Evolutionary conservation across 139 green algal species (phyloP).

Genomic region (Closterium sp.): DNA sequence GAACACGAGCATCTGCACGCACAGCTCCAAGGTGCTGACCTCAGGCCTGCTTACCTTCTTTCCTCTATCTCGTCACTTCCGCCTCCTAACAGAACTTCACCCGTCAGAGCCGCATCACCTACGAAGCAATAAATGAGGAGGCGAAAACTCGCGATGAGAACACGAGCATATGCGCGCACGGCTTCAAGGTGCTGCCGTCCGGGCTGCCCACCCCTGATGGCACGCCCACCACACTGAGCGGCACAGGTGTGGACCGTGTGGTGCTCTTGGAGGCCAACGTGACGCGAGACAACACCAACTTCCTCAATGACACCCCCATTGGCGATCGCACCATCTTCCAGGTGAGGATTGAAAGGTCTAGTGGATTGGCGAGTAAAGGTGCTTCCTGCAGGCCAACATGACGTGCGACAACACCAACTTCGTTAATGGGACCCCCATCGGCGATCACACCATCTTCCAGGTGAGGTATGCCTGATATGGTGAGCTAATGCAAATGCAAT

Average conservation of each 20-base stretch:
- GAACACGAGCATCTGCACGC: slow-evolving; percentile 52
- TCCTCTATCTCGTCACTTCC: background rate
- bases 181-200: slow-evolving; percentile 19
- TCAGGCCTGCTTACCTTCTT: slow-evolving; percentile 40
- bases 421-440: no score
- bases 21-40: slow-evolving; percentile 26
- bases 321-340: slow-evolving; percentile 69
- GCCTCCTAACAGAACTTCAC: slow-evolving; percentile 50
- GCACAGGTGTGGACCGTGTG: slow-evolving; percentile 72
- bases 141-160: slow-evolving; percentile 74
- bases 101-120: slow-evolving; percentile 34
- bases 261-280: slow-evolving; percentile 64
- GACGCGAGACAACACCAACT: slow-evolving; percentile 78
- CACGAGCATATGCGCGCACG: slow-evolving; percentile 49
- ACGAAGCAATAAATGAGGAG: slow-evolving; percentile 76
- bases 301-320: slow-evolving; percentile 67
- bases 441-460: slow-evolving; percentile 4
- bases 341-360: background rate
- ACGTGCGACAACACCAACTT: slow-evolving; percentile 78
- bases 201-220: slow-evolving; percentile 61
- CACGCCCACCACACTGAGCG: slow-evolving; percentile 80
- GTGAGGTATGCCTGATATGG: no score
- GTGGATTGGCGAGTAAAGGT: slow-evolving; percentile 68
- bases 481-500: no score
- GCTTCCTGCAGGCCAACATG: slow-evolving; percentile 64